These are phyloP conservation scores for Daldinia childiae DNA, from an alignment of 495 filamentous ascomycete species.

Conservation along the genomic window DNA sequence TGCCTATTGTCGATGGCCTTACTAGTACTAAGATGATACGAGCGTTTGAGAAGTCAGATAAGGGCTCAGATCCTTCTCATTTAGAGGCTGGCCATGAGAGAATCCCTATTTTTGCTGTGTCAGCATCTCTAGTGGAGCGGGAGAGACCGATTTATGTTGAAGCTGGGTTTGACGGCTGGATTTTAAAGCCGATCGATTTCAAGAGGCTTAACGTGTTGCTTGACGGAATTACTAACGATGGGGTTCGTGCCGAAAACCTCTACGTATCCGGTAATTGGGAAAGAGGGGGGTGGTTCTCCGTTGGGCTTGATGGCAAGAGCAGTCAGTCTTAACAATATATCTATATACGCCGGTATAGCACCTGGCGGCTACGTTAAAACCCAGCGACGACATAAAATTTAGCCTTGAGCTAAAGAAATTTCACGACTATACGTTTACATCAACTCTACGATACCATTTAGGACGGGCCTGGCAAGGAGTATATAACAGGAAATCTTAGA, in stretches of 20 bases:
- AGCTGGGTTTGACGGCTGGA: conserved; percentile 93
- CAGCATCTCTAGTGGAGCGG: conserved; percentile 81
- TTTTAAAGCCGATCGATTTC: conserved; percentile 80
- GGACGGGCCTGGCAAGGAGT: neutral
- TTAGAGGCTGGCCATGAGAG: conserved; percentile 61
- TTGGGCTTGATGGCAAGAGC: neutral
- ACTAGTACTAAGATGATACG: conserved; percentile 86
- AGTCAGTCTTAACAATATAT: neutral
- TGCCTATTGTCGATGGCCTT: conserved; percentile 93
- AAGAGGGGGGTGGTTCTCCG: conserved; percentile 73
- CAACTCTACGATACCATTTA: neutral
- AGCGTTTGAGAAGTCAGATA: conserved; percentile 66
- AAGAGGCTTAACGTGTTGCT: conserved; percentile 70
- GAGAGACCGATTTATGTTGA: conserved; percentile 75
- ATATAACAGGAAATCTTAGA: neutral
- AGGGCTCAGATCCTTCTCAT: conserved; percentile 54
- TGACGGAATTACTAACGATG: conserved; percentile 62
- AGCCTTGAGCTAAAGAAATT: neutral
- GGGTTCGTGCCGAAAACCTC: conserved; percentile 56
- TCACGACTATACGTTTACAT: neutral
- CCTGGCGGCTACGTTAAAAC: neutral
- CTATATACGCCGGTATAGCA: neutral
- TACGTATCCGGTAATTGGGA: conserved; percentile 77
- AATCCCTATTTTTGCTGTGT: conserved; percentile 89
- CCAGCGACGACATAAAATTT: neutral